These are phyloP conservation scores for Trypanosoma melophagium DNA, from an alignment of 208 protist genomes.

Conservation along the genomic window DNA sequence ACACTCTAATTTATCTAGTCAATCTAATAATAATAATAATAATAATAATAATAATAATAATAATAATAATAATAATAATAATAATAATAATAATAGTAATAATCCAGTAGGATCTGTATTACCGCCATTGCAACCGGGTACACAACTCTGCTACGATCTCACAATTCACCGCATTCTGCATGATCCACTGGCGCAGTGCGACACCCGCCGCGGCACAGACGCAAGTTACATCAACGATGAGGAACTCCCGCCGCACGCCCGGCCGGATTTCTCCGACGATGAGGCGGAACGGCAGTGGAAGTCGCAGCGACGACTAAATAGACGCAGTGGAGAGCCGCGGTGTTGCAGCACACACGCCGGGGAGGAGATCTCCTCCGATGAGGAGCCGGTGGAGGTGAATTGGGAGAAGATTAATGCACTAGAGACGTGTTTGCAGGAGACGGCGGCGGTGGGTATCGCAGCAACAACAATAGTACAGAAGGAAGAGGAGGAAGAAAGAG, in stretches of 20 bases:
- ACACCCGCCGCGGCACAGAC: constrained; percentile 65
- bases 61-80: no score
- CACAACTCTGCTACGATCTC: constrained; percentile 58
- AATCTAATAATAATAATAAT: no score
- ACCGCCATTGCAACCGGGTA: constrained; percentile 1
- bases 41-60: no score
- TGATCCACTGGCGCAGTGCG: constrained; percentile 54
- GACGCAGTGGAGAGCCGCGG: neutral
- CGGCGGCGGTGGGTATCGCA: neutral
- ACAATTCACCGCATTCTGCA: constrained; percentile 53
- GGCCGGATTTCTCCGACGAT: constrained; percentile 88
- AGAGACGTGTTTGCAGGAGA: constrained; percentile 10
- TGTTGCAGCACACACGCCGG: neutral
- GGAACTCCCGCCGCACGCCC: constrained; percentile 75
- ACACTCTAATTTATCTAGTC: no score
- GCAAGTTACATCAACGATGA: constrained; percentile 90
- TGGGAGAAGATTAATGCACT: constrained; percentile 26
- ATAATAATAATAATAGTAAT: no score
- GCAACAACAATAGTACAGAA: neutral
- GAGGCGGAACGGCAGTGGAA: constrained; percentile 86
- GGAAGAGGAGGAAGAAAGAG: neutral
- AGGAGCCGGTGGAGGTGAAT: constrained; percentile 20
- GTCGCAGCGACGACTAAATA: constrained; percentile 32
- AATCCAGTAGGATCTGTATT: no score
- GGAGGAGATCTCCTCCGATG: constrained; percentile 3